Evolutionary conservation across 1,284 basidiomycete genomes (phyloP), one percentile per base, ranked within the genome.

Genomic region (Neolentinus lepideus): DNA sequence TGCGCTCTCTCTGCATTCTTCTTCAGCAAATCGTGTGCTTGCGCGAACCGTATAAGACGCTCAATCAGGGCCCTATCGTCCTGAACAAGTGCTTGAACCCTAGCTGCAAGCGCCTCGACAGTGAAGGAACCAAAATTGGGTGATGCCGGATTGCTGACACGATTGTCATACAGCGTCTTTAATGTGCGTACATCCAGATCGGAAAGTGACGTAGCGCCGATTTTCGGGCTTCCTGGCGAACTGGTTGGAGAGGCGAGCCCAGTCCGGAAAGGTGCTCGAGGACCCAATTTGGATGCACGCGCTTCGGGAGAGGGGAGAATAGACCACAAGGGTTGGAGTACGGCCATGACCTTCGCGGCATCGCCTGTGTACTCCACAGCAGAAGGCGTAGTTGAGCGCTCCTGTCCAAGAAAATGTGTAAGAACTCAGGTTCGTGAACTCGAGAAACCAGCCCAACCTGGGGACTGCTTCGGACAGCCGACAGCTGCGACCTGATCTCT

Each of bases 1-100:
- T 93, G 90, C 11, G 92, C 92, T 52, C 90, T 79, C 62, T 90
- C 88, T 19, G 92, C 92, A 66, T 95, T 95, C 71, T 86, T 88
- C 78, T 92, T 94, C 60, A 94, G 77, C 60, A 93, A 65, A 62
- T 94, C 92, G 61, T 94, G 88, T 53, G 92, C 90, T 67, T 90
- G 84, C 1, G 90, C 91, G 62, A 92, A 90, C 26, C 90, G 81
- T 54, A 92, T 74, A 52, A 93, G 73, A 48, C 92, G 80, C 67
- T 92, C 91, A 61, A 94, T 88, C 59, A 96, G 70, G 12, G 88
- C 77, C 21, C 84, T 81, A 62, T 94, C 92, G 68, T 95, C 93
- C 47, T 80, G 75, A 52, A 94, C 77, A 56, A 95, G 76, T 2
- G 87, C 84, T 60, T 87, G 84, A 33, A 95, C 85, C 3, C 91